These are phyloP conservation scores for Sordariomycetes sp. DNA, from an alignment of 2,329 filamentous ascomycete species.

Conservation along the genomic window DNA sequence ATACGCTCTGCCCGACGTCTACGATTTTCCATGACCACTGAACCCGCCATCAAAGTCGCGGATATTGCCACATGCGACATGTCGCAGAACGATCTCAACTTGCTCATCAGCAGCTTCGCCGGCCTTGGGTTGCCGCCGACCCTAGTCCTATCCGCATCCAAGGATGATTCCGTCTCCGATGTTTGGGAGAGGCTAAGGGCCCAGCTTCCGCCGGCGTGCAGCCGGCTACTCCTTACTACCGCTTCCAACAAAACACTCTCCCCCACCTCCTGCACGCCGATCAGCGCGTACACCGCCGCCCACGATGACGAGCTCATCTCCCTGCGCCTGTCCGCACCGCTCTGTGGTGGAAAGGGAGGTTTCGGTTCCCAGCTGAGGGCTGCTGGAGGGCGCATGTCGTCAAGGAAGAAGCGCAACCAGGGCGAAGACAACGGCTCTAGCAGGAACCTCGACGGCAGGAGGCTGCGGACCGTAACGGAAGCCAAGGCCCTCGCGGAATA, in stretches of 20 bases:
- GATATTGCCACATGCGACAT: conserved; percentile 24
- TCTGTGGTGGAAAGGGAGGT: conserved; percentile 92
- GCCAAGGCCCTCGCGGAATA: conserved; percentile 94
- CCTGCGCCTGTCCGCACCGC: conserved; percentile 65
- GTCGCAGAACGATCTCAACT: conserved; percentile 54
- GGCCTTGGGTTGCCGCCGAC: conserved; percentile 78
- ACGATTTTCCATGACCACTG: background rate
- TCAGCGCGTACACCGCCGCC: conserved; percentile 51
- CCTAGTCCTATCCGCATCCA: conserved; percentile 61
- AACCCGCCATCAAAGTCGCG: background rate
- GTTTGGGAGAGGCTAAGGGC: conserved; percentile 53
- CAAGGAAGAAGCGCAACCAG: conserved; percentile 75
- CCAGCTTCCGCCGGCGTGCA: conserved; percentile 41
- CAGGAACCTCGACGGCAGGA: conserved; percentile 83
- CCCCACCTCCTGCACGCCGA: conserved; percentile 35
- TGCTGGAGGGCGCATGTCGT: conserved; percentile 95
- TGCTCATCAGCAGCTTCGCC: conserved; percentile 75
- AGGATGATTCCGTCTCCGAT: conserved; percentile 54
- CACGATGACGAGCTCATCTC: conserved; percentile 61
- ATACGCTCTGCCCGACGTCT: background rate
- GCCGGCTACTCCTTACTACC: conserved; percentile 69
- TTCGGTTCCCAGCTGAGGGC: conserved; percentile 96
- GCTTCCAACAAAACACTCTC: conserved; percentile 63
- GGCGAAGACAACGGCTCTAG: conserved; percentile 82
- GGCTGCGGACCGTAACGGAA: conserved; percentile 84